Evolutionary conservation across 441 rosid species (phyloP).

Genomic region (Bruguiera hainesii): DNA sequence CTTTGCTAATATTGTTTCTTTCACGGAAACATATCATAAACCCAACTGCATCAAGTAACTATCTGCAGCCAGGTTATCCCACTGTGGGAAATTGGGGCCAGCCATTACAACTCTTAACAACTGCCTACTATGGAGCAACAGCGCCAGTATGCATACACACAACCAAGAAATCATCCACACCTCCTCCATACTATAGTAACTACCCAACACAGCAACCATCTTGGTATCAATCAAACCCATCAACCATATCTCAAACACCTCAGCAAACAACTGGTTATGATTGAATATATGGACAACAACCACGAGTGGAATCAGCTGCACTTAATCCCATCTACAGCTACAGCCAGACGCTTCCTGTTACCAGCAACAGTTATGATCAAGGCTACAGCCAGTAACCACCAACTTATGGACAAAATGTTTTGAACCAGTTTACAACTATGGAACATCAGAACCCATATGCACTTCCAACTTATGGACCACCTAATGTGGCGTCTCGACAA

Average conservation of each 20-base stretch:
- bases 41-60: conserved; percentile 15
- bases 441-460: conserved; percentile 21
- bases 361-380: conserved; percentile 8
- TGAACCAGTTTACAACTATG: conserved; percentile 13
- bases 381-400: conserved; percentile 18
- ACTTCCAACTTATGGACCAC: conserved; percentile 13
- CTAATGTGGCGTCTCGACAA: conserved; percentile 8
- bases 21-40: conserved; percentile 18
- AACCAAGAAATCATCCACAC: conserved; percentile 17
- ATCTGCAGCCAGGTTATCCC: conserved; percentile 15
- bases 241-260: conserved; percentile 17
- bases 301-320: conserved; percentile 23
- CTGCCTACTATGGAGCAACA: conserved; percentile 15
- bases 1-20: not conserved
- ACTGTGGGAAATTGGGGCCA: conserved; percentile 18
- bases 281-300: conserved; percentile 23
- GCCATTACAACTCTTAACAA: conserved; percentile 9
- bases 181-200: conserved; percentile 17
- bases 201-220: conserved; percentile 11
- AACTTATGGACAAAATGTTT: conserved; percentile 14
- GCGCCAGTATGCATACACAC: conserved; percentile 24
- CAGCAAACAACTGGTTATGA: conserved; percentile 24
- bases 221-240: conserved; percentile 19
- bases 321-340: conserved; percentile 21
- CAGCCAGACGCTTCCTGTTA: conserved; percentile 7